Conservation (phyloP, 768 basidiomycete genomes). For the Pulveroboletus sp. region DNA sequence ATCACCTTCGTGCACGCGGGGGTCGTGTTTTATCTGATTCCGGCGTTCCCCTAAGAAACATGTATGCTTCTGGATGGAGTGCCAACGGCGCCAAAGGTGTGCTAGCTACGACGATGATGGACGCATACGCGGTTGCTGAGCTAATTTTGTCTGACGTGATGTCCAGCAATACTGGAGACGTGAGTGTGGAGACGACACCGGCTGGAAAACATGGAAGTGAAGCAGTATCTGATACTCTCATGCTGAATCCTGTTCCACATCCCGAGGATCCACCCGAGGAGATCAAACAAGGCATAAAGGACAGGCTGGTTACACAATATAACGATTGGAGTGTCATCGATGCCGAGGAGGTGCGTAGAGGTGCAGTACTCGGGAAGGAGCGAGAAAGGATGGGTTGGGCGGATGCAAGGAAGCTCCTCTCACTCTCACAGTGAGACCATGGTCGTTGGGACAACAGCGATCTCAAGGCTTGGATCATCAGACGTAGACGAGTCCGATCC, state of each 20-base stretch:
- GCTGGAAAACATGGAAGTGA: constrained; percentile 2
- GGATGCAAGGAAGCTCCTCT: constrained; percentile 40
- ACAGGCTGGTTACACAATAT: constrained; percentile 53
- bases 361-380: constrained; percentile 57
- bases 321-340: constrained; percentile 73
- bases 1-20: constrained; percentile 50
- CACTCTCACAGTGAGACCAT: constrained; percentile 7
- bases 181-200: constrained; percentile 14
- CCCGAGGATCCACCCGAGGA: constrained; percentile 46
- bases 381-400: constrained; percentile 74
- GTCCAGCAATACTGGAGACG: constrained; percentile 3
- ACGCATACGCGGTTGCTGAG: constrained; percentile 79
- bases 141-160: constrained; percentile 59
- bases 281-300: constrained; percentile 39
- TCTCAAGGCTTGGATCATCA: neutral
- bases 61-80: constrained; percentile 96
- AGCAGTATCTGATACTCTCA: constrained; percentile 6
- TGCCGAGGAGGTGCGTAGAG: constrained; percentile 62
- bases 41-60: constrained; percentile 42
- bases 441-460: neutral
- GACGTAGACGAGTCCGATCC: constrained; percentile 1
- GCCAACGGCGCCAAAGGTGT: constrained; percentile 89
- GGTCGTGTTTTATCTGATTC: constrained; percentile 45
- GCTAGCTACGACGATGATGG: constrained; percentile 87
- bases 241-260: constrained; percentile 36